Percentiles rank a stretch among this genome's conserved stretches.
phyloP scores from a whole-genome alignment of 2,329 filamentous ascomycete species.

The Hypoxylon sp. region DNA sequence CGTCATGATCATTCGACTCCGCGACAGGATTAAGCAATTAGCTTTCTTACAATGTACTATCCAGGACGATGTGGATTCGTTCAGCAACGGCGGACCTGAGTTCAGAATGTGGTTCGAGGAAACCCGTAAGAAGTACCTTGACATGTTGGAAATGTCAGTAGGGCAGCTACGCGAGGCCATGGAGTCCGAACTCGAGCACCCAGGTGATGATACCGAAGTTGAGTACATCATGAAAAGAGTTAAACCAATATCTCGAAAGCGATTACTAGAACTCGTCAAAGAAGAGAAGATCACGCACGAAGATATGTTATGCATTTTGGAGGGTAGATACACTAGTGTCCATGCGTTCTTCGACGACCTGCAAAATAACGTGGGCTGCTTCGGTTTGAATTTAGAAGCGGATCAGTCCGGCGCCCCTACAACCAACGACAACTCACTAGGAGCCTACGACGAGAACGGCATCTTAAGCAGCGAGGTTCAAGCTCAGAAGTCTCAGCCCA shows the following conservation, averaged over 20 bases:
- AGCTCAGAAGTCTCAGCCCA: neutral
- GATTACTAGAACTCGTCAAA: conserved; percentile 16
- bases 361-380: neutral
- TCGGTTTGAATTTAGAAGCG: neutral
- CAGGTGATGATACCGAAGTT: conserved; percentile 2
- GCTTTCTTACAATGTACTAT: conserved; percentile 22
- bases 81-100: neutral
- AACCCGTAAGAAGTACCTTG: conserved; percentile 17
- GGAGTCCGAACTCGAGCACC: neutral
- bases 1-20: conserved; percentile 12
- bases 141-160: conserved; percentile 13
- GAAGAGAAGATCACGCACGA: neutral
- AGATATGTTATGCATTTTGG: conserved; percentile 31
- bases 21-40: neutral
- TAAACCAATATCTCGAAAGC: conserved; percentile 2
- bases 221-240: conserved; percentile 32
- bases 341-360: conserved; percentile 32
- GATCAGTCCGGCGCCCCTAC: neutral
- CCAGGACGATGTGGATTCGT: neutral
- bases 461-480: conserved; percentile 5
- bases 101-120: conserved; percentile 4
- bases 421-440: neutral
- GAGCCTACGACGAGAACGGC: conserved; percentile 31
- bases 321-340: conserved; percentile 21
- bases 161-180: conserved; percentile 31